Evolutionary conservation across 768 basidiomycete genomes (phyloP), one percentile per base, ranked within the genome.

Genomic region (Trametes gibbosa): DNA sequence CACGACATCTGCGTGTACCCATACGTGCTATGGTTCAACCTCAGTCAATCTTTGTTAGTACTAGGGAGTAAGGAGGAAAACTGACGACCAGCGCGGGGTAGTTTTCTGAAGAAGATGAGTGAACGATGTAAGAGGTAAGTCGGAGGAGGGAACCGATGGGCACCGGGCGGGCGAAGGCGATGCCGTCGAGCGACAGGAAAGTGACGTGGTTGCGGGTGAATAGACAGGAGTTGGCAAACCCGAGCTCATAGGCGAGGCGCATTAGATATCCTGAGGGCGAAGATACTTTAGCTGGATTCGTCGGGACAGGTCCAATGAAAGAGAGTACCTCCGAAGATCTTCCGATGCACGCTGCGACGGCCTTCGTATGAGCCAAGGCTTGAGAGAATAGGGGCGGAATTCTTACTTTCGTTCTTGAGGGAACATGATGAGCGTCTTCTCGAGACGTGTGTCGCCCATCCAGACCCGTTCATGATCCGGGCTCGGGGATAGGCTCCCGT

Each of bases 141-240:
- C 86, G 82, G 14, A 94, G 80, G 49, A 92, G 88, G 0, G 87
- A 90, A 6, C 91, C 92, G 45, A 93, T 92, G 1, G 90, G 88
- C 0, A 95, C 91, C 0, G 92, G 90, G 27, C 84, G 81, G 45
- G 81, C 78, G 74, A 95, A 93, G 1, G 84, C 84, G 68, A 93
- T 92, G 32, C 84, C 83, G 66, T 93, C 90, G 16, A 92, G 79
- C 4, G 90, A 87, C 27, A 90, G 77, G 73, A 93, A 93, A 3
- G 81, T 80, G 49, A 92, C 79, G 12, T 77, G 80, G 2, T 83
- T 81, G 5, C 81, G 79, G 3, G 86, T 86, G 72, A 91, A 89
- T 54, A 91, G 72, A 43, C 79, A 81, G 1, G 87, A 79, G 63
- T 86, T 90, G 17, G 86, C 80, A 67, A 87, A 88, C 0, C 88